Evolutionary conservation across 495 filamentous ascomycete genomes (phyloP).

Genomic region (Daldinia loculata): DNA sequence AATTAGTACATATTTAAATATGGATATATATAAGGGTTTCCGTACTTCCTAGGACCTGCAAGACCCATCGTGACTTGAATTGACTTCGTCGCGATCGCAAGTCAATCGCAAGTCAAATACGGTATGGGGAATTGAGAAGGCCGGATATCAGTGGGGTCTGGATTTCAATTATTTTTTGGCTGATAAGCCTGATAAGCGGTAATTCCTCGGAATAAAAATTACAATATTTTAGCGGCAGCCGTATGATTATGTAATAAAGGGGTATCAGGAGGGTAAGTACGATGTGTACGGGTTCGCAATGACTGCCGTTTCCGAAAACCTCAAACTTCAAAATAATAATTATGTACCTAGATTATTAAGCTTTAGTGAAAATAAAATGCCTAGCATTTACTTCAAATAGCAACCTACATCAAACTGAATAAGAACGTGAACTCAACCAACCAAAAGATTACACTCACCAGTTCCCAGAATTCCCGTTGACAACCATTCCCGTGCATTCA

Average conservation of each 20-base stretch:
- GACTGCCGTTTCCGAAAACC: neutral
- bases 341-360: neutral
- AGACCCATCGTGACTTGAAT: conserved; percentile 69
- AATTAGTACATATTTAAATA: conserved; percentile 19
- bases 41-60: conserved; percentile 75
- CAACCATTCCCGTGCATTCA: neutral
- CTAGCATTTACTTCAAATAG: neutral
- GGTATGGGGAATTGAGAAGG: conserved; percentile 10
- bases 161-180: conserved; percentile 28
- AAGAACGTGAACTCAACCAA: neutral
- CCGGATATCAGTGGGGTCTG: conserved; percentile 16
- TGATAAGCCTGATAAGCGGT: conserved; percentile 23
- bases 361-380: neutral
- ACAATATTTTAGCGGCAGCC: neutral
- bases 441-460: neutral
- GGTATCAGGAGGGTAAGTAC: neutral
- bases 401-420: neutral
- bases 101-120: neutral
- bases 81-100: conserved; percentile 1
- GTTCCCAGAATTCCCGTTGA: neutral
- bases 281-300: neutral
- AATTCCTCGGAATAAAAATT: neutral
- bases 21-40: neutral
- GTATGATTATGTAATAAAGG: neutral
- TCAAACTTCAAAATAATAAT: neutral